Base-by-base conservation (phyloP, 2,329 filamentous ascomycete genomes). In the Botryotinia narcissicola region DNA sequence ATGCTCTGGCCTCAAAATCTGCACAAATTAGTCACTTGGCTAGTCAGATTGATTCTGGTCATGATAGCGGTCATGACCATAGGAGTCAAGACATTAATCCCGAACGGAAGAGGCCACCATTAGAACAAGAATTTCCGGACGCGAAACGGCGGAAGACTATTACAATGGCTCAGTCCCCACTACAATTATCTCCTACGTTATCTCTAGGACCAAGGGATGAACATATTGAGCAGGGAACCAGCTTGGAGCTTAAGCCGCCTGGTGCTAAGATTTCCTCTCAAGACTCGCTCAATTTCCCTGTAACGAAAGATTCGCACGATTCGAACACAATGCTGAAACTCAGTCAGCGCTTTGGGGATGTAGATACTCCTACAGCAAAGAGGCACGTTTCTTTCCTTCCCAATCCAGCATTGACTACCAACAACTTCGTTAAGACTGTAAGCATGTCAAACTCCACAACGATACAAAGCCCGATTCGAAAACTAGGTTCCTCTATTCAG, bases 221-320 rank as follows among this genome's bases (percentile, higher is more conserved):
- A 5, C 25, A 29, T 12, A 10, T 35, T 32, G 48, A 57, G 48
- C 18, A 57, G n/a, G 37, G 37, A 57, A 32, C 25, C 10, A 57
- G 18, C 35, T 32, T 78, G 32, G 75, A 75, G 54, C 64, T 51
- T 12, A 60, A n/a, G 35, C 48, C 48, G 20, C 44, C 60, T 12
- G 32, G 35, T 46, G 18, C 51, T 37, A 67, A 73, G 48, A 75
- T 66, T 37, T 70, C 73, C 6, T 84, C 83, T 7, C 84, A 86
- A 75, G 78, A 79, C 46, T 81, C 80, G 71, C 83, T 94, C 40
- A 86, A 86, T 42, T 97, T 94, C 78, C 87, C 91, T 1, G 88
- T 94, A 20, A 92, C 95, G 35, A 97, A 97, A 82, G 89, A 95
- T 77, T 87, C 91, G 1, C 87, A 90, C 77, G 89, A 93, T 77